phyloP scores from a whole-genome alignment of 495 filamentous ascomycete species.

The Aspergillus sclerotioniger region DNA sequence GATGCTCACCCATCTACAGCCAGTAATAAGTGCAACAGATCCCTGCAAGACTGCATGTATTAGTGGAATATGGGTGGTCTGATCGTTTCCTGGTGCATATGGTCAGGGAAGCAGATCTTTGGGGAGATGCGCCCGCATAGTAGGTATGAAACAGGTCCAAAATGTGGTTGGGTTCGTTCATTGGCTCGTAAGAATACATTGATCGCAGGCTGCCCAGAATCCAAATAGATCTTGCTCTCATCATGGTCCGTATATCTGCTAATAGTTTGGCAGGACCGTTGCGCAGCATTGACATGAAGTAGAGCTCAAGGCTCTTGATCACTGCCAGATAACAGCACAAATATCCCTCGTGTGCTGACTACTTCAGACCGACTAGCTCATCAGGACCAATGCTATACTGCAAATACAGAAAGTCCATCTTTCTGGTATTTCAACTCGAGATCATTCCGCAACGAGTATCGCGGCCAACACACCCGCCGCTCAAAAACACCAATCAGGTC shows the following conservation, averaged over 20 bases:
- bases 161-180: not conserved
- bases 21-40: not conserved
- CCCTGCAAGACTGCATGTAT: no score
- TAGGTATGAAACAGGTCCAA: not conserved
- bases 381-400: slow-evolving; percentile 6
- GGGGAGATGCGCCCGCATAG: no score
- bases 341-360: not conserved
- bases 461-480: slow-evolving; percentile 24
- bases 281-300: no score
- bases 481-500: slow-evolving; percentile 25
- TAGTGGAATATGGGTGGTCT: no score
- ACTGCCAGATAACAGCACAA: no score
- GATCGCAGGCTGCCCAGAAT: not conserved
- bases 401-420: slow-evolving; percentile 17
- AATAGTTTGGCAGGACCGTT: no score
- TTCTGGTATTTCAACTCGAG: slow-evolving; percentile 30
- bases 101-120: no score
- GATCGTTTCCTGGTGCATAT: no score
- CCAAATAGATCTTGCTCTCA: not conserved
- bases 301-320: no score
- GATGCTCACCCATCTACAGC: not conserved
- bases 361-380: not conserved
- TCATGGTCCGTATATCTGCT: not conserved
- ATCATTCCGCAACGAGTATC: slow-evolving; percentile 21
- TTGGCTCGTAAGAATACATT: not conserved